Conservation (phyloP, 2,329 filamentous ascomycete species). For the Aspergillus pseudoglaucus region DNA sequence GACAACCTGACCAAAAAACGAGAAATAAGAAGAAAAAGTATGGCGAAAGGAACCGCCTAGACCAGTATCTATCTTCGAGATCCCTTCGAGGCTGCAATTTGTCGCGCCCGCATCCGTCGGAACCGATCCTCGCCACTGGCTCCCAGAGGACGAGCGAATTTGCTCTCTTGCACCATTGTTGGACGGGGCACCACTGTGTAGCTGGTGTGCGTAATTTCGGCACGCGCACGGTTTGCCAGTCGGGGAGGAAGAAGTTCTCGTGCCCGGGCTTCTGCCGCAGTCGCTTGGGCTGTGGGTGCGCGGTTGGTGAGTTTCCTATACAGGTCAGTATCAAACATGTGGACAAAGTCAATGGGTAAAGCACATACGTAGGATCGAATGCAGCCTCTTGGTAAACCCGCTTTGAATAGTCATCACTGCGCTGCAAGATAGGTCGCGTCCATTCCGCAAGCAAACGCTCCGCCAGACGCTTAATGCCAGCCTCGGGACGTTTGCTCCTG, state of each 20-base stretch:
- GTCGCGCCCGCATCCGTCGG: constrained; percentile 44
- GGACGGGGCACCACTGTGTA: constrained; percentile 60
- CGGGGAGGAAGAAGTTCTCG: constrained; percentile 48
- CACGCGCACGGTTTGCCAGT: constrained; percentile 52
- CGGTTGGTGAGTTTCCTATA: constrained; percentile 32
- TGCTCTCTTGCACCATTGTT: constrained; percentile 41
- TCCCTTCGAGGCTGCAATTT: constrained; percentile 36
- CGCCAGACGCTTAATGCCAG: constrained; percentile 84
- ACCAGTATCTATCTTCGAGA: constrained; percentile 27
- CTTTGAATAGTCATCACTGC: constrained; percentile 92
- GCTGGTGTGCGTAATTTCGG: constrained; percentile 52
- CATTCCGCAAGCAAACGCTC: constrained; percentile 90
- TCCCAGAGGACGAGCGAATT: constrained; percentile 41
- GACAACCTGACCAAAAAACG: not conserved
- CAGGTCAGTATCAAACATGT: constrained; percentile 7
- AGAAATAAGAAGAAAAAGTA: not conserved
- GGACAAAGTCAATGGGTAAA: not conserved
- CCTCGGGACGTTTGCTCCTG: constrained; percentile 83
- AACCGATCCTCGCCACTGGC: constrained; percentile 44
- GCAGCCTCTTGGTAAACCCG: constrained; percentile 54
- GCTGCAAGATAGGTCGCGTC: constrained; percentile 89
- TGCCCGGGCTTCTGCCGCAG: constrained; percentile 46
- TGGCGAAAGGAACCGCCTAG: not conserved
- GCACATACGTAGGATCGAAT: constrained; percentile 51
- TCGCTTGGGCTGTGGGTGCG: constrained; percentile 28